phyloP scores from a whole-genome alignment of 169 alveolate genomes.

The Babesia ovata region DNA sequence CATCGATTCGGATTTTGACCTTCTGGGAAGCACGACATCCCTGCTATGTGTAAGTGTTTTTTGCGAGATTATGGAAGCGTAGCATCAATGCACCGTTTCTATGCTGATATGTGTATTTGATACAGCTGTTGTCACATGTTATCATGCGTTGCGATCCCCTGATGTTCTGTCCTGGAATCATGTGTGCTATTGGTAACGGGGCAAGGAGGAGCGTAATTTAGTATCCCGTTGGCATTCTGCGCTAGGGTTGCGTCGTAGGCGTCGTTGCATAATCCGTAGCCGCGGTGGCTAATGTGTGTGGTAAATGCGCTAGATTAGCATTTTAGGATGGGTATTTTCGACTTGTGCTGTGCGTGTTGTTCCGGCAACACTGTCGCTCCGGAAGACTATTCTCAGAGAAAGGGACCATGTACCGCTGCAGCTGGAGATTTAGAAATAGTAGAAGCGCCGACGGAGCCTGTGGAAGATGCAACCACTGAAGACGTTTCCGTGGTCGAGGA shows the following conservation, averaged over 20 bases:
- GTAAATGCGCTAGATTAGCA: not conserved
- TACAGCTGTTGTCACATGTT: no score
- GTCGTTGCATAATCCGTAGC: not conserved
- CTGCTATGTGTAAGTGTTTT: not conserved
- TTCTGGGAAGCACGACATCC: not conserved
- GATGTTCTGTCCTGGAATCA: not conserved
- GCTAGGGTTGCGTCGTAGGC: not conserved
- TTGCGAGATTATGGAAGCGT: not conserved
- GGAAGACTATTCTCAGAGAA: constrained; percentile 2
- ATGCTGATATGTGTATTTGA: no score
- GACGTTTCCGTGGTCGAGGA: constrained; percentile 4
- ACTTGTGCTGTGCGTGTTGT: constrained; percentile 58
- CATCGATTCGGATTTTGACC: not conserved
- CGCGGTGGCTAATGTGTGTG: not conserved
- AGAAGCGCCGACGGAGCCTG: constrained; percentile 1
- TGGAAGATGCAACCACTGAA: not conserved
- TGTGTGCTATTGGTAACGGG: constrained; percentile 4
- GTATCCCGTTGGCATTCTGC: not conserved
- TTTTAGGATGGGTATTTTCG: constrained; percentile 36
- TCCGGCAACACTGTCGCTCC: constrained; percentile 29
- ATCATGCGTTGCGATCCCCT: no score
- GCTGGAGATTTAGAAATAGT: not conserved
- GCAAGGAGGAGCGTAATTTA: constrained; percentile 8
- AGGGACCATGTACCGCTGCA: not conserved
- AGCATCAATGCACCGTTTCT: not conserved